Conservation (phyloP, 1,284 basidiomycete genomes). For the Ustanciosporium gigantosporum region DNA sequence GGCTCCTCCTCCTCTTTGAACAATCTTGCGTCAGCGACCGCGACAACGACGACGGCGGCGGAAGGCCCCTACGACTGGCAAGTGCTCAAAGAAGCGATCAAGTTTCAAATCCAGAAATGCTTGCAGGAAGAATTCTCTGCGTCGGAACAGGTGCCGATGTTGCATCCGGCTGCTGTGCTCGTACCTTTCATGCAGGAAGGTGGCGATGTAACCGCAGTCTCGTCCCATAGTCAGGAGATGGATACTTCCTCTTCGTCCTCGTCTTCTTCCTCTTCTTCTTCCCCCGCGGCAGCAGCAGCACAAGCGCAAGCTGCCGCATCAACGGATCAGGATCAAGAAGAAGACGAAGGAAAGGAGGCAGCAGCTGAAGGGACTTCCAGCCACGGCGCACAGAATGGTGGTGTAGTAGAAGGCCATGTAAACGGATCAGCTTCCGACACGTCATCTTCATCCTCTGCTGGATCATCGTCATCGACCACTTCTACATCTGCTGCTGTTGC, state of each 20-base stretch:
- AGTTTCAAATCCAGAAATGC: conserved; percentile 10
- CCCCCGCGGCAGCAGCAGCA: no score
- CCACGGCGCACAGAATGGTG: no score
- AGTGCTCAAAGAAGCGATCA: conserved; percentile 33
- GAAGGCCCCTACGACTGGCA: conserved; percentile 18
- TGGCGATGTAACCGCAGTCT: not conserved
- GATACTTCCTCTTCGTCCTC: not conserved
- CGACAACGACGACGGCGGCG: no score
- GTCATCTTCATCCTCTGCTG: conserved; percentile 1
- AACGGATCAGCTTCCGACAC: not conserved
- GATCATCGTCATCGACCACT: no score
- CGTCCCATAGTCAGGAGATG: not conserved
- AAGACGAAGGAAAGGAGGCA: no score
- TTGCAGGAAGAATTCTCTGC: conserved; percentile 7
- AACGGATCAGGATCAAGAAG: no score
- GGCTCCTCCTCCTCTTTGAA: conserved; percentile 1
- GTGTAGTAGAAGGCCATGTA: no score
- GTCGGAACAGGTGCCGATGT: not conserved
- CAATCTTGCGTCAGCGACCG: no score
- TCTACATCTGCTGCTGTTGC: not conserved
- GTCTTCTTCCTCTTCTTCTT: not conserved
- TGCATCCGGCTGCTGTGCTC: conserved; percentile 15
- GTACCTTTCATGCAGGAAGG: conserved; percentile 2
- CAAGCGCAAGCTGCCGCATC: no score
- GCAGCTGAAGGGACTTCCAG: no score